A percentile compares a stretch with the other conserved stretches of the same genome.
Conservation (phyloP, 1,284 basidiomycete species). For the Ceratobasidium sp. region DNA sequence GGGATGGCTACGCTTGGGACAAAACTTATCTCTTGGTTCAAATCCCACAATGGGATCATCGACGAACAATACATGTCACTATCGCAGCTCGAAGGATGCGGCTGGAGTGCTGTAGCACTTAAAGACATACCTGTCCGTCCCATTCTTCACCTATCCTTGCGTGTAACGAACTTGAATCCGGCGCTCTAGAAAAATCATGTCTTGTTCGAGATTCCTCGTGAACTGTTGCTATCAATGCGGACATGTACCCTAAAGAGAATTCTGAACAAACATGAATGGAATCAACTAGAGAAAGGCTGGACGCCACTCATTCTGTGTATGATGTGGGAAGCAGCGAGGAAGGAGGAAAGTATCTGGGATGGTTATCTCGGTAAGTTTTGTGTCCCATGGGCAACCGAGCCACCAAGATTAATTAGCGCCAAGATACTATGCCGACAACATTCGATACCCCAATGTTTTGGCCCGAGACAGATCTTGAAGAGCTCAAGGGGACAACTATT, state of each 20-base stretch:
- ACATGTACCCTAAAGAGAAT: slow-evolving; percentile 71
- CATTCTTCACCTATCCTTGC: background rate
- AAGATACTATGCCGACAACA: slow-evolving; percentile 63
- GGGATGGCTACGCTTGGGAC: slow-evolving; percentile 11
- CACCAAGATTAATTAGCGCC: background rate
- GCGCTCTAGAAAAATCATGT: slow-evolving; percentile 66
- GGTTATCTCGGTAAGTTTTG: slow-evolving; percentile 68
- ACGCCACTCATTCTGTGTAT: slow-evolving; percentile 87
- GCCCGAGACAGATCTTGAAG: slow-evolving; percentile 73
- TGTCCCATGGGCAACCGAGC: background rate
- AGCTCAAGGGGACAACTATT: slow-evolving; percentile 85
- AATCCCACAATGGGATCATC: background rate
- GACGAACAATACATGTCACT: slow-evolving; percentile 29
- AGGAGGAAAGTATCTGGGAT: slow-evolving; percentile 66
- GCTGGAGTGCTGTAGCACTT: slow-evolving; percentile 21
- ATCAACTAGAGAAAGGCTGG: slow-evolving; percentile 77
- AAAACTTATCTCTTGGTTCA: slow-evolving; percentile 20
- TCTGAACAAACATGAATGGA: slow-evolving; percentile 71
- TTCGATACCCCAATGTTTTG: slow-evolving; percentile 99
- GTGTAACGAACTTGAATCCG: background rate
- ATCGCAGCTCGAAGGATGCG: slow-evolving; percentile 8
- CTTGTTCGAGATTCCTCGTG: slow-evolving; percentile 84
- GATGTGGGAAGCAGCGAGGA: slow-evolving; percentile 88
- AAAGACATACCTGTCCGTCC: slow-evolving; percentile 21
- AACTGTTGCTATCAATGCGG: slow-evolving; percentile 77